Percentiles rank a stretch among this genome's conserved stretches.
phyloP scores from a whole-genome alignment of 2,329 filamentous ascomycete genomes.

The Pezicula carpinea region DNA sequence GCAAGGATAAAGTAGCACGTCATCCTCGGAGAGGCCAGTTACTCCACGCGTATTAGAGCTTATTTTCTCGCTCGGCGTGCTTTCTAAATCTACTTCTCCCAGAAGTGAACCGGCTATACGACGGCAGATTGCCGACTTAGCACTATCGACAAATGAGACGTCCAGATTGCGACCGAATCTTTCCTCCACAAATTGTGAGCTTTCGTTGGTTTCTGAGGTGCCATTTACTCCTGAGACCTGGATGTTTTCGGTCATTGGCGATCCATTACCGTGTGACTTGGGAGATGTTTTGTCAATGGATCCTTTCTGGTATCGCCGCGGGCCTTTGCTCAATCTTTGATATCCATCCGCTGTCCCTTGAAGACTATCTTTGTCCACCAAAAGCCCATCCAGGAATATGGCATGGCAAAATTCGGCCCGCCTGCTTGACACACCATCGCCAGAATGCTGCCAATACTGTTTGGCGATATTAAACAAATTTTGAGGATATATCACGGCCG shows the following conservation, averaged over 20 bases:
- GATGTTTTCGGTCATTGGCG: background rate
- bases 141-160: constrained; percentile 70
- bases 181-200: constrained; percentile 81
- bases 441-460: constrained; percentile 94
- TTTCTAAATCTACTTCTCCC: constrained; percentile 61
- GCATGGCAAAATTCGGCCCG: constrained; percentile 84
- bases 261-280: constrained; percentile 11
- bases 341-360: constrained; percentile 17
- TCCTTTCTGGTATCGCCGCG: constrained; percentile 71
- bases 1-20: constrained; percentile 82
- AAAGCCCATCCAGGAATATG: constrained; percentile 65
- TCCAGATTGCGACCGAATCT: constrained; percentile 90
- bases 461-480: constrained; percentile 72
- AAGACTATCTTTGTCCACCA: constrained; percentile 42
- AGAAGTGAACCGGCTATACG: constrained; percentile 85
- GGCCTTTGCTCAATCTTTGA: constrained; percentile 53
- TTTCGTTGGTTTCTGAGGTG: constrained; percentile 48
- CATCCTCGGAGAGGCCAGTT: constrained; percentile 69
- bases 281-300: constrained; percentile 38
- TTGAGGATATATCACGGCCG: constrained; percentile 66
- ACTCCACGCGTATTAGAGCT: constrained; percentile 49
- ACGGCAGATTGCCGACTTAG: constrained; percentile 78
- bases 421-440: constrained; percentile 87
- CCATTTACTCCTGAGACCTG: constrained; percentile 4
- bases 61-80: constrained; percentile 47